Base-by-base conservation (phyloP, 257 asterid species). In the Agastache rugosa region DNA sequence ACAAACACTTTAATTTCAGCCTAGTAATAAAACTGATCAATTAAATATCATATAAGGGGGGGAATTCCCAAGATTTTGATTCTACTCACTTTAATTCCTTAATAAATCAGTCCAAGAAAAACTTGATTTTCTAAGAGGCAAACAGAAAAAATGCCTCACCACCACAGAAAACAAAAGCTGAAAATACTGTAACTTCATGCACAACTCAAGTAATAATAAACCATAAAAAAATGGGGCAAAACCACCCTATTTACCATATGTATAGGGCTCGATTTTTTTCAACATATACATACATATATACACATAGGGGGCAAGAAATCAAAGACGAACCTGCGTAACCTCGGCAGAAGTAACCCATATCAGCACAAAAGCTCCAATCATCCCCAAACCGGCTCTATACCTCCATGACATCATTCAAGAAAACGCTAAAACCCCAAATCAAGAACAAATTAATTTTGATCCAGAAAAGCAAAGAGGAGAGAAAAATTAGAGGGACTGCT, bases 321-420 rank as follows among this genome's bases (percentile, higher is more conserved):
- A 1, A 65, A 48, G n/a, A 16, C 69, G 25, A 47, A 91, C 97
- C 97, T 88, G 96, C n/a, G 97, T 92, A 81, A 90, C 78, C 85
- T 92, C 97, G 6, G 97, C 96, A 54, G 93, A 82, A 77, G 91
- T 75, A 71, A 92, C 97, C 96, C 97, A 92, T 79, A 90, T 88
- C 61, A 92, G 45, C 63, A 92, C 97, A 83, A 88, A 83, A 64
- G 86, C 84, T 72, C 93, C 97, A 69, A 92, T 92, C 81, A 90
- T 71, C 59, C 84, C 91, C 83, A 90, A 76, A 37, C 96, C 96
- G 1, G 93, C 87, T 71, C 69, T 75, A 68, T 92, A 90, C 81
- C 83, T 87, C 93, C 93, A 90, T 58, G 85, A 83, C 97, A 87
- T 88, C 68, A 55, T 79, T 69, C 81, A 72, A 73, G 51, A 66